Base-by-base conservation (phyloP, 1,284 basidiomycete genomes). In the Cutaneotrichosporon cavernicola region DNA sequence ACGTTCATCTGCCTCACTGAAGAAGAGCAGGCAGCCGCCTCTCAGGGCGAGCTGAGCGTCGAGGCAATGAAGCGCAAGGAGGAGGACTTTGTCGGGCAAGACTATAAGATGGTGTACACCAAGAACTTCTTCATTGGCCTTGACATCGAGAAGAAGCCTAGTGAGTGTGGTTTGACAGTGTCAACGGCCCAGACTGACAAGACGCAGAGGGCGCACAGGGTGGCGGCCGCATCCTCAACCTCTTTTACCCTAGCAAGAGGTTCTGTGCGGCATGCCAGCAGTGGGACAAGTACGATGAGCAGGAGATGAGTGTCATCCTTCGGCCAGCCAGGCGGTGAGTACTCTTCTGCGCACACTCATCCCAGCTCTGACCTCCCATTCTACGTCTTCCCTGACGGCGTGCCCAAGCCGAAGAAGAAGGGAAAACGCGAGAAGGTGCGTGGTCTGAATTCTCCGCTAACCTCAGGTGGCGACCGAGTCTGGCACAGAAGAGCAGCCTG, bases 101-200 rank as follows among this genome's bases (percentile, higher is more conserved):
- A 92, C 60, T 88, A 87, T 60, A 88, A 89, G 53, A 85, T 87
- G 40, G 91, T 98, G 16, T 88, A 91, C 79, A 92, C 94, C 4
- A 95, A 95, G 49, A 94, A 90, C 4, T 99, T 98, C 81, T 99
- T 96, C 79, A 95, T 99, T 70, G 97, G 97, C 7, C 86, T 99
- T 59, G 87, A 89, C 60, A 91, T 99, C 68, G 91, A 95, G 80
- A 91, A 92, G 65, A 95, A 90, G 83, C 89, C 88, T 81, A 85
- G 93, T 95, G 81, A 83, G 87, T 76, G 13, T 4, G 83, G 86
- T 72, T 22, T 65, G 61, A 30, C 32, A 18, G 21, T 46, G 16
- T 16, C 18, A 18, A 8, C 16, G 14, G 18, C 14, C 4, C 43
- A 36, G 18, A 63, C 68, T 72, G 64, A 75, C 63, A 2, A 22